Evolutionary conservation across 1,284 basidiomycete genomes (phyloP).

Genomic region (Moesziomyces antarcticus): DNA sequence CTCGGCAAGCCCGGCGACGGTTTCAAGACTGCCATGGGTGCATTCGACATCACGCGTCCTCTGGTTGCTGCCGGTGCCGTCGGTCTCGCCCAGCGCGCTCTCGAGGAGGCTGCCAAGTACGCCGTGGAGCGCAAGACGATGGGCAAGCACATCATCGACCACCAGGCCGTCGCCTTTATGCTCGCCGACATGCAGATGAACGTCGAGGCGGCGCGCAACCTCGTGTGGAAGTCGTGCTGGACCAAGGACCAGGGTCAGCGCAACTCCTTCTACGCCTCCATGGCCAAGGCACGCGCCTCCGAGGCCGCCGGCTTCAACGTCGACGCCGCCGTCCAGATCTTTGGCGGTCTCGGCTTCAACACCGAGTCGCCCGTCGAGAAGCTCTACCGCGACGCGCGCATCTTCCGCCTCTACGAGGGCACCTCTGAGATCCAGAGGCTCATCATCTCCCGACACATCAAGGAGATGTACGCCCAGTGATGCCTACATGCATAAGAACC

Average conservation of each 20-base stretch:
- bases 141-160: conserved; percentile 72
- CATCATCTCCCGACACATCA: conserved; percentile 62
- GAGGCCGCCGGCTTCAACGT: conserved; percentile 59
- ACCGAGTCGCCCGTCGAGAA: conserved; percentile 73
- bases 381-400: conserved; percentile 69
- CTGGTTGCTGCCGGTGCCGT: conserved; percentile 72
- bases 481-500: conserved; percentile 8
- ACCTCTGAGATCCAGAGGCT: conserved; percentile 65
- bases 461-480: conserved; percentile 58
- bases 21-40: conserved; percentile 72
- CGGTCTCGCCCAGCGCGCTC: conserved; percentile 72
- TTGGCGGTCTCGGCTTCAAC: conserved; percentile 72
- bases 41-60: conserved; percentile 71
- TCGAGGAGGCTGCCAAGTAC: conserved; percentile 72
- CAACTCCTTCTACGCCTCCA: conserved; percentile 73
- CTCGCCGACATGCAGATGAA: conserved; percentile 73
- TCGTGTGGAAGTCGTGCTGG: conserved; percentile 72
- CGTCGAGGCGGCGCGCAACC: conserved; percentile 70
- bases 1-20: conserved; percentile 72
- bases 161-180: conserved; percentile 73
- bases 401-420: conserved; percentile 65
- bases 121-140: conserved; percentile 73
- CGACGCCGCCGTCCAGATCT: conserved; percentile 69
- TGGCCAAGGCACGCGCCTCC: conserved; percentile 72
- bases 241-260: conserved; percentile 71